Base-by-base conservation (phyloP, 176 grass and related monocot species). In the Paspalum vaginatum region DNA sequence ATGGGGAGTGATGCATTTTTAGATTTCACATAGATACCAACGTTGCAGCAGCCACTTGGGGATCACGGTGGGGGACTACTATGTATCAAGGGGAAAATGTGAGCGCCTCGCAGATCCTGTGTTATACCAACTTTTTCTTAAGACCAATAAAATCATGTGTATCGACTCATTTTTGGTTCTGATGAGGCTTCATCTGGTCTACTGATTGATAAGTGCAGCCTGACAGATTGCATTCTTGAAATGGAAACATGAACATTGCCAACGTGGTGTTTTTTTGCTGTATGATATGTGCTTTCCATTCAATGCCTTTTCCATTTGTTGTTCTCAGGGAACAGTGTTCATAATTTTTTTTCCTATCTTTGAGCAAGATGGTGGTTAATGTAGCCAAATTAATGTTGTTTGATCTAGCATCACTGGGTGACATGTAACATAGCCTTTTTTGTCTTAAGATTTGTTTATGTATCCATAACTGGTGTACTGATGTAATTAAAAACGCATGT, bases 251-350 rank as follows among this genome's bases (percentile, higher is more conserved):
- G 38, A 84, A 73, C 16, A 9, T n/a, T n/a, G 26, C 16, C 51
- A 7, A 55, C 5, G 13, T 15, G 17, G 10, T 4, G 6, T 38
- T 81, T 74, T 14, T 69, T 79, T 84, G 53, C 9, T 39, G 13
- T 56, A 43, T 50, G 22, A 75, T 46, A 38, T 59, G 27, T 8
- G 6, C 0, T 15, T 71, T 51, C 59, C 9, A 80, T 60, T 49
- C 10, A 20, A 70, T 16, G 58, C 76, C 5, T 60, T 85, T 78
- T 45, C 37, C 18, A 52, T 79, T n/a, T n/a, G n/a, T 78, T 50
- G 13, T 45, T 65, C 72, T 41, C 21, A 15, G 71, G 32, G 25
- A 20, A 74, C 47, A 61, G 8, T 22, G 47, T 38, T 54, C 75
- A 62, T 67, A n/a, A 68, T 45, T 11, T 12, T 79, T 79, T 72